These are phyloP conservation scores for Comarum palustre DNA, from an alignment of 306 rosid genomes.

Conservation along the genomic window DNA sequence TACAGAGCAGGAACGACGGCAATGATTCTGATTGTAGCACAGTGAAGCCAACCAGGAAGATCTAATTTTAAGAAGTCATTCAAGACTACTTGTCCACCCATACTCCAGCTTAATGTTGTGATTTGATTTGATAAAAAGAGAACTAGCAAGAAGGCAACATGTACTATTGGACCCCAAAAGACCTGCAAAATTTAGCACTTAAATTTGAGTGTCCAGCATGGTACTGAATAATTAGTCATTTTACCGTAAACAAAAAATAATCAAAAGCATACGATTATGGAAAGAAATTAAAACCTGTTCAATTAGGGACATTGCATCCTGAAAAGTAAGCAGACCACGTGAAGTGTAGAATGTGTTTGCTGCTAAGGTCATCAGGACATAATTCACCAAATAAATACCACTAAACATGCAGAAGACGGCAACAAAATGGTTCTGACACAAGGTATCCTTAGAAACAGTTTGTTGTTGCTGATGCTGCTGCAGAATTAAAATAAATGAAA, in stretches of 20 bases:
- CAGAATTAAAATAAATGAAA: constrained; percentile 30
- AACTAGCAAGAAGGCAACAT: constrained; percentile 54
- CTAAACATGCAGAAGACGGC: constrained; percentile 70
- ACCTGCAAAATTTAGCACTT: constrained; percentile 46
- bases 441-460: constrained; percentile 53
- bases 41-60: constrained; percentile 96
- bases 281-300: constrained; percentile 64
- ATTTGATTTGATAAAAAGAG: constrained; percentile 76
- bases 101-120: constrained; percentile 66
- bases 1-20: constrained; percentile 81
- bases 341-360: constrained; percentile 59
- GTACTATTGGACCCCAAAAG: constrained; percentile 58
- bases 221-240: neutral
- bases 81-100: constrained; percentile 72
- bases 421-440: constrained; percentile 76
- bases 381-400: constrained; percentile 72
- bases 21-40: constrained; percentile 76
- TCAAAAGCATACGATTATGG: constrained; percentile 6
- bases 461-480: constrained; percentile 55
- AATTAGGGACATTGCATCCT: constrained; percentile 65
- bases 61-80: constrained; percentile 71
- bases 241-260: neutral
- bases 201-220: constrained; percentile 19
- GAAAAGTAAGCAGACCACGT: constrained; percentile 69
- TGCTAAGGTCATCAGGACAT: constrained; percentile 60